Percentiles rank a stretch among this genome's conserved stretches.
phyloP scores from a whole-genome alignment of 768 basidiomycete genomes.

The Fibroporia radiculosa region DNA sequence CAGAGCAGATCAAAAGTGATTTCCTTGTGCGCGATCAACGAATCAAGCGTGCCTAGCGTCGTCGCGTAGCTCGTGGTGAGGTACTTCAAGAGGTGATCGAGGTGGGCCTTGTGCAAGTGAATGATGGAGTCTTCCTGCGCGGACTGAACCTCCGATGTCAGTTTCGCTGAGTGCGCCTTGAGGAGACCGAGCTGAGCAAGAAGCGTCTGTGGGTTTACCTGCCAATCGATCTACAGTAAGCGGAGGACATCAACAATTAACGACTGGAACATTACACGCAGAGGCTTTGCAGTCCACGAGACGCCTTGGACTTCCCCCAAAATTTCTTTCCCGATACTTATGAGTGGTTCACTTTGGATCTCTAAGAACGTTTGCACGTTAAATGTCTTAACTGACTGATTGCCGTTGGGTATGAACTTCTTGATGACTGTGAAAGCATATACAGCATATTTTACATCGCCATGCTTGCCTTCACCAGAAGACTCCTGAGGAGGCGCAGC shows the following conservation, averaged over 20 bases:
- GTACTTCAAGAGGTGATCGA: constrained; percentile 43
- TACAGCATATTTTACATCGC: constrained; percentile 17
- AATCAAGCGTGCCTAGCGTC: constrained; percentile 40
- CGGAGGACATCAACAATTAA: not conserved
- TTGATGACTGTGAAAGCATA: constrained; percentile 22
- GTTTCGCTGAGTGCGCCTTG: constrained; percentile 32
- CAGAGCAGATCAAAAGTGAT: constrained; percentile 54
- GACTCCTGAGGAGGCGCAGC: constrained; percentile 13
- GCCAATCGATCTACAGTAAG: constrained; percentile 4
- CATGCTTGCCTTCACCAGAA: constrained; percentile 9
- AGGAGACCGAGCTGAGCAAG: constrained; percentile 45
- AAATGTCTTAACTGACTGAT: constrained; percentile 5
- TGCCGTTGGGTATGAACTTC: constrained; percentile 16
- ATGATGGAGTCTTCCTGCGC: constrained; percentile 30
- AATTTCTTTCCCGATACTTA: constrained; percentile 50
- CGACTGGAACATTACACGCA: constrained; percentile 32
- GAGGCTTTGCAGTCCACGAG: constrained; percentile 53
- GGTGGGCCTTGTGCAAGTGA: constrained; percentile 34
- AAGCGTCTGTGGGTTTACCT: constrained; percentile 53
- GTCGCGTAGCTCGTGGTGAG: constrained; percentile 41
- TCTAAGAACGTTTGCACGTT: constrained; percentile 29
- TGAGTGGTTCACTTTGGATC: constrained; percentile 51
- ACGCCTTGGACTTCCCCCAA: constrained; percentile 51
- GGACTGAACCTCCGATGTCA: constrained; percentile 25
- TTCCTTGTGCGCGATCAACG: constrained; percentile 45